Evolutionary conservation across 179 eudicot genomes (phyloP).

Genomic region (Camellia oleifera): DNA sequence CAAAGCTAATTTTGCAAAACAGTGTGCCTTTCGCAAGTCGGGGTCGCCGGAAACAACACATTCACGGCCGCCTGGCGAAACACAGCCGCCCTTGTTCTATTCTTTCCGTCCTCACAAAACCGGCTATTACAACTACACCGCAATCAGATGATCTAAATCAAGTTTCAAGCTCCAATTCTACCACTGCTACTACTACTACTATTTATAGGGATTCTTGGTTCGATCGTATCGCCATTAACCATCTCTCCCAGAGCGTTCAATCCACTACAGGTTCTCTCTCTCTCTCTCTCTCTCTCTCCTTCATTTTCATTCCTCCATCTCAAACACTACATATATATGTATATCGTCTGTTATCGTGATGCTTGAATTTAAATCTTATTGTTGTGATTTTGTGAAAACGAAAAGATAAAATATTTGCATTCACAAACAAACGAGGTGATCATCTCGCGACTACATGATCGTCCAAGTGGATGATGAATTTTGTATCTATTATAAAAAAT

Average conservation of each 20-base stretch:
- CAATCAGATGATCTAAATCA: not conserved
- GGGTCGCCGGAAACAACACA: not conserved
- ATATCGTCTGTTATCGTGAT: no score
- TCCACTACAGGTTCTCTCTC: constrained; percentile 44
- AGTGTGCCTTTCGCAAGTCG: constrained; percentile 10
- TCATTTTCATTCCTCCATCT: not conserved
- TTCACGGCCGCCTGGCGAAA: not conserved
- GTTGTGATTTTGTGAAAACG: no score
- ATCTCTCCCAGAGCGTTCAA: constrained; percentile 62
- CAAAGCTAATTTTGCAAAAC: constrained; percentile 15
- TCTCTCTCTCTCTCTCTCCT: not conserved
- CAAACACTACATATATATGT: not conserved
- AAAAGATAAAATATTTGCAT: no score
- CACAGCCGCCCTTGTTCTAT: not conserved
- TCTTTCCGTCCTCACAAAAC: constrained; percentile 12
- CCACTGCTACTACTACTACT: not conserved
- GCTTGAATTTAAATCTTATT: no score
- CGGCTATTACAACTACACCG: not conserved
- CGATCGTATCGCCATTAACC: constrained; percentile 57
- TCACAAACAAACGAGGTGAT: no score
- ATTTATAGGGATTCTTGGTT: constrained; percentile 58
- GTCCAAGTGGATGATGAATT: no score
- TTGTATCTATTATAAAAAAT: no score
- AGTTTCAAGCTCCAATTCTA: constrained; percentile 15
- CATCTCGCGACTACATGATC: no score